Base-by-base conservation (phyloP, 1,284 basidiomycete genomes). In the Volvariella volvacea region DNA sequence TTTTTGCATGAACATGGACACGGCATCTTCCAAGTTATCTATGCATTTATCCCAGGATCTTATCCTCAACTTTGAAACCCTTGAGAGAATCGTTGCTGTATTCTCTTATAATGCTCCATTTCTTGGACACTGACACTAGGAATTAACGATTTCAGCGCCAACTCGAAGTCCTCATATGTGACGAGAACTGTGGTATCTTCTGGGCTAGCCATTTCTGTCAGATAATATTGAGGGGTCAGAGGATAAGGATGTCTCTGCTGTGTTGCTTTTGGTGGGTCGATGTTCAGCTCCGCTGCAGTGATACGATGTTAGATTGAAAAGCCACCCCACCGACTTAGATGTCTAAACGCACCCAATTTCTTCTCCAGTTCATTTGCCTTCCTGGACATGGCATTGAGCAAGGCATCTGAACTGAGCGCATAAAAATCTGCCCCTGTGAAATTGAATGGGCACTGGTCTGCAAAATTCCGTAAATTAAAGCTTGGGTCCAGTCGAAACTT, bases 351-450 rank as follows among this genome's bases (percentile, higher is more conserved):
- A 78, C 83, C 76, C 44, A 93, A 83, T 49, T 75, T 80, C 4
- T 58, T 59, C 50, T 96, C 95, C 10, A 99, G 70, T 40, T 78
- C 78, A 52, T 78, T 74, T 0, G 96, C 93, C 52, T 88, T 92
- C 36, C 89, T 73, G 19, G 92, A 86, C 86, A 99, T 96, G 4
- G 95, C 91, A 59, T 91, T 91, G 40, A 99, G 74, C 76, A 99
- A 83, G 1, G 95, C 93, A 61, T 99, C 96, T 2, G 92, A 89
- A 61, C 95, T 98, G 12, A 99, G 70, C 0, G 96, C 95, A 67
- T 99, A 99, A 54, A 99, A 93, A 64, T 99, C 96, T 28, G 96
- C 96, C 20, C 96, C 93, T 2, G 93, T 97, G 57, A 88, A 92
- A 60, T 95, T 92, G 70, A 96, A 92, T 0, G 92, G 86, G 50